These are phyloP conservation scores for Sporothrix protearum DNA, from an alignment of 2,329 filamentous ascomycete species.

Conservation along the genomic window DNA sequence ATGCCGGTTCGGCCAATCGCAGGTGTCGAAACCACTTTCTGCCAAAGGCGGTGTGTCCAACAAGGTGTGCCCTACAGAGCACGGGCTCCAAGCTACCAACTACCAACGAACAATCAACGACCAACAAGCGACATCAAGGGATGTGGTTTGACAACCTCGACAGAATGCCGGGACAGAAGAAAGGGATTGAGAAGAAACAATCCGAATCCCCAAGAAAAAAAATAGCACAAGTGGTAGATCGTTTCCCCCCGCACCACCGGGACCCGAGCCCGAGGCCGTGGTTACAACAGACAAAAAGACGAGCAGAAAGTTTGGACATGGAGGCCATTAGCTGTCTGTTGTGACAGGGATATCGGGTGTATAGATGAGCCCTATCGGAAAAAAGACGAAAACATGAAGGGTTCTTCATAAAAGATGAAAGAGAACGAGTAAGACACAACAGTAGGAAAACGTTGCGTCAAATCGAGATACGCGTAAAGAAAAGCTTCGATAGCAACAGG, in stretches of 20 bases:
- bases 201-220: neutral
- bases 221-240: neutral
- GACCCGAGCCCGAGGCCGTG: conserved; percentile 5
- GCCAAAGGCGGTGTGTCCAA: neutral
- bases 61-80: no score
- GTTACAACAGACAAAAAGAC: neutral
- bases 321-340: neutral
- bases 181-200: neutral
- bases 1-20: neutral
- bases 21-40: neutral
- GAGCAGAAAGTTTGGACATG: neutral
- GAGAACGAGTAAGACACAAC: neutral
- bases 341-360: neutral
- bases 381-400: neutral
- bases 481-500: neutral
- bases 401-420: neutral
- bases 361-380: no score
- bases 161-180: neutral
- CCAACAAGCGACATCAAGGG: neutral
- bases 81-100: neutral
- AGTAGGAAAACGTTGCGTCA: neutral
- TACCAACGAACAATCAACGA: neutral
- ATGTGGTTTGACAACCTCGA: neutral
- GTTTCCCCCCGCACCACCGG: neutral
- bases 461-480: neutral